phyloP scores from a whole-genome alignment of 2,329 filamentous ascomycete species.

The Geosmithia morbida region DNA sequence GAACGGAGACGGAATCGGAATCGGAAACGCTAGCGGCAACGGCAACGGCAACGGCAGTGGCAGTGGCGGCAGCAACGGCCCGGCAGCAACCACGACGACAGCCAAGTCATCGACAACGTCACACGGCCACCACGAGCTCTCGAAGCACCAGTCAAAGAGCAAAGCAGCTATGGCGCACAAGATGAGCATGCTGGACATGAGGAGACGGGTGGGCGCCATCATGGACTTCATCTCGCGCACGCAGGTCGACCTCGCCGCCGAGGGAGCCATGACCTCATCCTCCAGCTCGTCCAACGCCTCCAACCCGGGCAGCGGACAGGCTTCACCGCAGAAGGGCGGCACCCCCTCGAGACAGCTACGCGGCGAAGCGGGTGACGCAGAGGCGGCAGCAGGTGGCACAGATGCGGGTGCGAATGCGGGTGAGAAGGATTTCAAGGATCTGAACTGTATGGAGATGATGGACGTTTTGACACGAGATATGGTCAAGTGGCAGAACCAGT shows the following conservation, averaged over 20 bases:
- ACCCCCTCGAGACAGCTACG: slow-evolving; percentile 17
- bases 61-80: slow-evolving; percentile 18
- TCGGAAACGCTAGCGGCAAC: slow-evolving; percentile 11
- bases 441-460: slow-evolving; percentile 83
- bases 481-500: slow-evolving; percentile 74
- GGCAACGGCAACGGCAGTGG: slow-evolving; percentile 17
- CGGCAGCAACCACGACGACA: no score
- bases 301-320: slow-evolving; percentile 17
- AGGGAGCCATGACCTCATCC: slow-evolving; percentile 30
- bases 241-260: slow-evolving; percentile 71
- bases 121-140: slow-evolving; percentile 14
- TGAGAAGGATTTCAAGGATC: slow-evolving; percentile 51
- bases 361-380: slow-evolving; percentile 9
- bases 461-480: slow-evolving; percentile 68
- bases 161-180: slow-evolving; percentile 44
- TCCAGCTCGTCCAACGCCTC: slow-evolving; percentile 4
- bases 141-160: slow-evolving; percentile 33
- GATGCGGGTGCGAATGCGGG: neutral
- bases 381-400: neutral
- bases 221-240: slow-evolving; percentile 82
- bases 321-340: slow-evolving; percentile 18
- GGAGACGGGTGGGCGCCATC: slow-evolving; percentile 68
- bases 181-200: slow-evolving; percentile 79
- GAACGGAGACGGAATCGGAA: no score
- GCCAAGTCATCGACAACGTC: slow-evolving; percentile 2